These are phyloP conservation scores for Trichopus zeylanicus DNA, from an alignment of 116 monocot genomes.

Conservation along the genomic window DNA sequence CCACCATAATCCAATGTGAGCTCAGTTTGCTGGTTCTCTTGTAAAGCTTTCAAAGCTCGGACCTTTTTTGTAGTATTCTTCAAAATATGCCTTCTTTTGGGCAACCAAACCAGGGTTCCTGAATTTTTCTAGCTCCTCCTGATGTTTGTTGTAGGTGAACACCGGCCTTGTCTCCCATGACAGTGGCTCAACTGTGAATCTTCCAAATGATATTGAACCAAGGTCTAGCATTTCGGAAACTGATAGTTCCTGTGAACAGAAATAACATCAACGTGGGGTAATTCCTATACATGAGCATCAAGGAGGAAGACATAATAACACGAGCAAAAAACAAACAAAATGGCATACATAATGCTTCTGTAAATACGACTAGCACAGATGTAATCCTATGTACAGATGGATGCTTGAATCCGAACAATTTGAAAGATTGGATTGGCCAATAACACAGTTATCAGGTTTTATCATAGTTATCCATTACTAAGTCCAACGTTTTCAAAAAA, in stretches of 20 bases:
- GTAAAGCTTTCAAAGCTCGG: slow-evolving; percentile 42
- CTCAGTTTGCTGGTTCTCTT: slow-evolving; percentile 39
- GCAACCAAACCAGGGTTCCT: slow-evolving; percentile 76
- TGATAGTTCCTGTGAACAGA: slow-evolving; percentile 38
- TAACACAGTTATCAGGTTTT: too few relatives aligned
- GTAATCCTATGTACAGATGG: background rate
- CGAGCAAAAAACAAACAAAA: slow-evolving; percentile 5
- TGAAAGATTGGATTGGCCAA: too few relatives aligned
- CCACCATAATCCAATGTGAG: slow-evolving; percentile 32
- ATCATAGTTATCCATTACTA: too few relatives aligned
- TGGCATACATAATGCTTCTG: background rate
- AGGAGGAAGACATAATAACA: background rate
- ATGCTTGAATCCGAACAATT: background rate
- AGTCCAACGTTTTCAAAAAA: too few relatives aligned
- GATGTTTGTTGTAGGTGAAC: slow-evolving; percentile 56
- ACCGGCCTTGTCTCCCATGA: slow-evolving; percentile 85
- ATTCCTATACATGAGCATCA: background rate
- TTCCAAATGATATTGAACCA: slow-evolving; percentile 88
- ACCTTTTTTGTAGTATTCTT: slow-evolving; percentile 76
- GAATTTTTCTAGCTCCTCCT: slow-evolving; percentile 79
- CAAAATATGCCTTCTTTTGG: slow-evolving; percentile 87
- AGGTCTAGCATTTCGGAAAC: slow-evolving; percentile 69
- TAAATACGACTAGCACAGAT: background rate
- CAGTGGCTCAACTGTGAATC: slow-evolving; percentile 54
- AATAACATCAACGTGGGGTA: too few relatives aligned